Conservation (phyloP, 495 filamentous ascomycete species). For the Neurospora sp. region DNA sequence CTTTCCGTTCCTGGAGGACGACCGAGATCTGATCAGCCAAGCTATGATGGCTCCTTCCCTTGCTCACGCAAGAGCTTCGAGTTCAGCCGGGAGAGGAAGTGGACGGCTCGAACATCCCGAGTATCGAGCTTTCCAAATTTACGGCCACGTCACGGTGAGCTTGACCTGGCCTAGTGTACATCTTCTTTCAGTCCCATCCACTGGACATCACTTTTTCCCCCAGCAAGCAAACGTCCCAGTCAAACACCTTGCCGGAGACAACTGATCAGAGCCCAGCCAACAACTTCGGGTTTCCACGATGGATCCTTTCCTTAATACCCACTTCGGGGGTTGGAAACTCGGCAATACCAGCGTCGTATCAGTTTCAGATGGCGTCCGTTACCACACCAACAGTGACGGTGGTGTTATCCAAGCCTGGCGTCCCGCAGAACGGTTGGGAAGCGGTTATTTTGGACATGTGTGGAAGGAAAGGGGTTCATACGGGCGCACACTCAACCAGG, state of each 20-base stretch:
- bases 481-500: neutral
- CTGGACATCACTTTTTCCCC: neutral
- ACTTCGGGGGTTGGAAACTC: neutral
- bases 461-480: neutral
- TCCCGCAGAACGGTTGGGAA: neutral
- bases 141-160: neutral
- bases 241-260: neutral
- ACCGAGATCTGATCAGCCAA: neutral
- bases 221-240: neutral
- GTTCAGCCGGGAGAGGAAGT: neutral
- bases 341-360: neutral
- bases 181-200: neutral
- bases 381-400: rapidly evolving
- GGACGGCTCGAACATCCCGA: neutral
- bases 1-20: neutral
- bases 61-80: neutral
- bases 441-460: neutral
- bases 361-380: rapidly evolving
- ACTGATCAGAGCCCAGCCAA: neutral
- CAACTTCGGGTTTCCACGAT: neutral
- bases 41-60: neutral
- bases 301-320: neutral
- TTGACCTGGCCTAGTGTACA: neutral
- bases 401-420: neutral
- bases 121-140: neutral